Conservation (phyloP, 306 rosid genomes). For the Clitoria ternatea region DNA sequence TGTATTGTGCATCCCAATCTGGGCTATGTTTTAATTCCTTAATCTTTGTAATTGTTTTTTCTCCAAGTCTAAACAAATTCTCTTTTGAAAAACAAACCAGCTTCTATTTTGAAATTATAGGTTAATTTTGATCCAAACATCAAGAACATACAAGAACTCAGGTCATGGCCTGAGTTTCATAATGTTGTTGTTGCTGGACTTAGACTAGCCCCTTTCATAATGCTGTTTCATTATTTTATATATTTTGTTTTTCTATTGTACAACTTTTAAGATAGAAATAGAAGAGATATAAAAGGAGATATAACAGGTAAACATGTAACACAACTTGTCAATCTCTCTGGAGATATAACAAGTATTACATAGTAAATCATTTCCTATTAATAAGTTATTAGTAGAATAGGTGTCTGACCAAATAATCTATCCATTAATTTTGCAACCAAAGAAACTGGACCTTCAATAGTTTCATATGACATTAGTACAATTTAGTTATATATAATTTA, state of each 20-base stretch:
- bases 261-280: neutral
- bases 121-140: constrained; percentile 84
- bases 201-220: constrained; percentile 83
- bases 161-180: constrained; percentile 96
- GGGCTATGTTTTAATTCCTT: constrained; percentile 1
- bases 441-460: neutral
- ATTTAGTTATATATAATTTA: too few species aligned
- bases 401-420: neutral
- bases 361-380: too few species aligned
- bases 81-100: neutral
- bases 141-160: constrained; percentile 86
- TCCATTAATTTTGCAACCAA: constrained; percentile 13
- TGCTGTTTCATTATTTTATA: constrained; percentile 11
- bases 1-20: constrained; percentile 1
- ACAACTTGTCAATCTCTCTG: too few species aligned
- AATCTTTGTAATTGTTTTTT: neutral
- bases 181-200: constrained; percentile 97
- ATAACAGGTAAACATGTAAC: too few species aligned
- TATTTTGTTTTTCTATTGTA: neutral
- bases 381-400: neutral
- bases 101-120: constrained; percentile 29
- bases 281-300: neutral
- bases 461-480: constrained; percentile 20
- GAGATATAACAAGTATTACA: neutral
- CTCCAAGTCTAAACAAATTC: neutral